These are phyloP conservation scores for Pseudonectria buxi DNA, from an alignment of 2,329 filamentous ascomycete species.

Conservation along the genomic window DNA sequence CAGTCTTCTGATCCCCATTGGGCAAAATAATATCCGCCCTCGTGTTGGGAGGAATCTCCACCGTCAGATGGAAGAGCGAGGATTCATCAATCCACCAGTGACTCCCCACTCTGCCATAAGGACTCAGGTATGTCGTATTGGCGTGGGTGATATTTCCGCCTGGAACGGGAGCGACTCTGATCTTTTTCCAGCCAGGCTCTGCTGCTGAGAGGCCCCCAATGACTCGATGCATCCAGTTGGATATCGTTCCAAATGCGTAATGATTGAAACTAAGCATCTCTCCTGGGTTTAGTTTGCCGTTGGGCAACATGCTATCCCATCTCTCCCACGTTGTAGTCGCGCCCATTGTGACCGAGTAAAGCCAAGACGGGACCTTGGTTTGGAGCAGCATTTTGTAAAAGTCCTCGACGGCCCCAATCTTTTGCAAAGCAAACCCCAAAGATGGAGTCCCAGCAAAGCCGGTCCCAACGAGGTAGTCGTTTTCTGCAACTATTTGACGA, in stretches of 20 bases:
- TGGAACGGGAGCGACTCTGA: constrained; percentile 29
- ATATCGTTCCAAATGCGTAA: constrained; percentile 43
- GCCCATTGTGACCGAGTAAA: constrained; percentile 40
- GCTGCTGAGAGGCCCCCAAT: constrained; percentile 35
- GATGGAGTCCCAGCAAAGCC: constrained; percentile 37
- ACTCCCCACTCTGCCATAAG: constrained; percentile 24
- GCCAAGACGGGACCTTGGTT: constrained; percentile 38
- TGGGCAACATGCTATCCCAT: constrained; percentile 40
- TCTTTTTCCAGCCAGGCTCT: constrained; percentile 34
- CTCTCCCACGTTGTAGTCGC: constrained; percentile 46
- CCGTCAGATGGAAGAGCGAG: constrained; percentile 13
- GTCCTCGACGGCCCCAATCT: constrained; percentile 22
- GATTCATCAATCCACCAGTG: constrained; percentile 22
- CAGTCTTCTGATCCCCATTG: not conserved
- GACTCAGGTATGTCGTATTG: constrained; percentile 22
- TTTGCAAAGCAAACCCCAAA: constrained; percentile 25
- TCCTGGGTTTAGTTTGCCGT: constrained; percentile 38
- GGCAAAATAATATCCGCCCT: constrained; percentile 9
- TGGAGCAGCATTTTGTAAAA: constrained; percentile 44
- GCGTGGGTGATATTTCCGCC: constrained; percentile 30
- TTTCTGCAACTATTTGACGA: constrained; percentile 24
- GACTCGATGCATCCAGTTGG: constrained; percentile 38
- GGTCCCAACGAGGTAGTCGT: constrained; percentile 32
- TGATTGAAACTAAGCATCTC: constrained; percentile 46
- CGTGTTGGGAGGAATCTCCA: constrained; percentile 15